A percentile compares a stretch with the other conserved stretches of the same genome.
phyloP scores from a whole-genome alignment of 257 asterid species.

The Solanum virginianum region DNA sequence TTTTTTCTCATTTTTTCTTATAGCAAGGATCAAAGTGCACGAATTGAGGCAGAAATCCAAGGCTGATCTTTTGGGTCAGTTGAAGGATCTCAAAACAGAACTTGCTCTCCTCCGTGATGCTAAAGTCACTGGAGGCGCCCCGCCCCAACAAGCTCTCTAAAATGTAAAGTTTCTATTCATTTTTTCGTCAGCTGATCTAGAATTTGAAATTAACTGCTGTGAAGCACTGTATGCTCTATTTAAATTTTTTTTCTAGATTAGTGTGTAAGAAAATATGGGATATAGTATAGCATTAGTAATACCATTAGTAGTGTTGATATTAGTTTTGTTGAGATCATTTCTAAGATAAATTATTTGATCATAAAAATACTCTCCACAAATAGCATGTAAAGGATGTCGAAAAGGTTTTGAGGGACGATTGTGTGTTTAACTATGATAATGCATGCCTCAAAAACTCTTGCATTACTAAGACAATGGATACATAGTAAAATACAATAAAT shows the following conservation, averaged over 20 bases:
- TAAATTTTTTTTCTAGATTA: no score
- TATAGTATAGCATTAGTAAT: not conserved
- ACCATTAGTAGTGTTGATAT: not conserved
- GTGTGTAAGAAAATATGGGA: no score
- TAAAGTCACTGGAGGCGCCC: conserved; percentile 27
- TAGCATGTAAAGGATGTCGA: no score
- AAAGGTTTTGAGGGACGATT: no score
- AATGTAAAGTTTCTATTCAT: not conserved
- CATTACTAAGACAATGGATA: no score
- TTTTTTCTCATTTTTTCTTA: not conserved
- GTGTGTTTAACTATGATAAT: no score
- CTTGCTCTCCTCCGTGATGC: conserved; percentile 28
- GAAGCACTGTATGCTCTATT: no score
- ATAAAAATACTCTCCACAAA: no score
- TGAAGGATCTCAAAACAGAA: conserved; percentile 19
- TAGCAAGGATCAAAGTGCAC: conserved; percentile 26
- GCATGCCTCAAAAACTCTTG: no score
- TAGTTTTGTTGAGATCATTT: no score
- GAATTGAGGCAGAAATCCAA: conserved; percentile 19
- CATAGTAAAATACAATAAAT: not conserved
- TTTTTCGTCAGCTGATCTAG: not conserved
- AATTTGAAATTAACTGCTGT: not conserved
- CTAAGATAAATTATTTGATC: no score
- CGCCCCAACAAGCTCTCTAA: conserved; percentile 28
- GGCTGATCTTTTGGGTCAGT: conserved; percentile 11